Percentiles rank a stretch among this genome's conserved stretches.
Conservation (phyloP, 139 green algal genomes). For the Chlorella vulgaris region DNA sequence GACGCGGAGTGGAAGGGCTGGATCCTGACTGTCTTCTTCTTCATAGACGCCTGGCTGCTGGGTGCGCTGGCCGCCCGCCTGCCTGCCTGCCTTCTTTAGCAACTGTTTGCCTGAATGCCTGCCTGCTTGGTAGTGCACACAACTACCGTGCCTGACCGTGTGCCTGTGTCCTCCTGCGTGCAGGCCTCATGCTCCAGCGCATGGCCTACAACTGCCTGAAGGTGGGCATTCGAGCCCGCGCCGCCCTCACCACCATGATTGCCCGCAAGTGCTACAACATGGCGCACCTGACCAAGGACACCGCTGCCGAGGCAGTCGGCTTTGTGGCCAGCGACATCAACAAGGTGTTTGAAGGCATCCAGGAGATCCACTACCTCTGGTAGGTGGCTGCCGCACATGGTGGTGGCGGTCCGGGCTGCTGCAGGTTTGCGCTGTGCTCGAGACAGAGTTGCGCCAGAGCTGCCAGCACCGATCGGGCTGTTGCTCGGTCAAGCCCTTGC, state of each 20-base stretch:
- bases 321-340: conserved; percentile 67
- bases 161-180: no score
- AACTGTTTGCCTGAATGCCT: no score
- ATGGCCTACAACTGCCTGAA: conserved; percentile 66
- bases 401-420: no score
- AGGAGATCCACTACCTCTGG: conserved; percentile 78
- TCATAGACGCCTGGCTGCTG: conserved; percentile 62
- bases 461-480: background rate
- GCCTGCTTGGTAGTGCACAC: background rate
- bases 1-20: conserved; percentile 54
- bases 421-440: no score
- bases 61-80: conserved; percentile 29
- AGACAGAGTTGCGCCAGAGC: no score
- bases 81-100: no score
- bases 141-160: no score
- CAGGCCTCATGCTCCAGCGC: conserved; percentile 64
- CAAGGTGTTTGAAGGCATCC: conserved; percentile 71
- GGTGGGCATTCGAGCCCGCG: conserved; percentile 52
- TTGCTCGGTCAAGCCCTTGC: background rate
- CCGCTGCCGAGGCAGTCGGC: conserved; percentile 53
- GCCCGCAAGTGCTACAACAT: conserved; percentile 66
- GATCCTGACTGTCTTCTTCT: conserved; percentile 64
- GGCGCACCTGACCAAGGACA: conserved; percentile 57
- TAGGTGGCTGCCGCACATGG: no score
- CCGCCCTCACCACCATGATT: conserved; percentile 59